Base-by-base conservation (phyloP, 2,329 filamentous ascomycete genomes). In the Botryotinia calthae region DNA sequence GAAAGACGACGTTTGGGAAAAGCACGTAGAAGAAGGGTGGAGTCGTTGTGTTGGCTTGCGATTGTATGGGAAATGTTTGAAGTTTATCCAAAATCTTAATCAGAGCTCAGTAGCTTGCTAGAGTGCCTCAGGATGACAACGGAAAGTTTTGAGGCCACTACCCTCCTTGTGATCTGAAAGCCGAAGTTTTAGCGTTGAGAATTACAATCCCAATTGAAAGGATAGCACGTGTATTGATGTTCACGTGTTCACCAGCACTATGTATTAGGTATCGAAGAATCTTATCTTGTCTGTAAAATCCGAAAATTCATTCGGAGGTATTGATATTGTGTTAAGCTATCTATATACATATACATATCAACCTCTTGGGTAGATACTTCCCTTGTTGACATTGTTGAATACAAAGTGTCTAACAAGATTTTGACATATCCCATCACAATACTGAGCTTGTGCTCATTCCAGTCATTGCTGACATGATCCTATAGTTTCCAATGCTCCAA, bases 381-480 rank as follows among this genome's bases (percentile, higher is more conserved):
- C 14, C 37, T 25, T 56, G n/a, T 18, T 10, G 28, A 28, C 34
- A 28, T 22, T 20, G n/a, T 34, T 66, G 31, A 56, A 54, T 67
- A 31, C 34, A 56, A 56, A 31, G 34, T 42, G 34, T 28, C 48
- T 25, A 56, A 56, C 12, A n/a, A 18, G 31, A 56, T n/a, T 46
- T 4, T 31, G 28, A 56, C 4, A 28, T 48, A 31, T 28, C 25
- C 48, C 65, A 66, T 54, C 46, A 46, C 64, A 54, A 66, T 22
- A 25, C 37, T 66, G 64, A 51, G 44, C 6, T 22, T 40, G 16
- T 51, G 44, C 64, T 40, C 64, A 54, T 56, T 31, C 48, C 65
- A 31, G 65, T 68, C 65, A 68, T 68, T 68, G 65, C 65, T 68
- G 65, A 68, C 65, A 68, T 68, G 48, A 68, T 58, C 65, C 65